Conservation (phyloP, 768 basidiomycete genomes). For the Pisolithus albus region DNA sequence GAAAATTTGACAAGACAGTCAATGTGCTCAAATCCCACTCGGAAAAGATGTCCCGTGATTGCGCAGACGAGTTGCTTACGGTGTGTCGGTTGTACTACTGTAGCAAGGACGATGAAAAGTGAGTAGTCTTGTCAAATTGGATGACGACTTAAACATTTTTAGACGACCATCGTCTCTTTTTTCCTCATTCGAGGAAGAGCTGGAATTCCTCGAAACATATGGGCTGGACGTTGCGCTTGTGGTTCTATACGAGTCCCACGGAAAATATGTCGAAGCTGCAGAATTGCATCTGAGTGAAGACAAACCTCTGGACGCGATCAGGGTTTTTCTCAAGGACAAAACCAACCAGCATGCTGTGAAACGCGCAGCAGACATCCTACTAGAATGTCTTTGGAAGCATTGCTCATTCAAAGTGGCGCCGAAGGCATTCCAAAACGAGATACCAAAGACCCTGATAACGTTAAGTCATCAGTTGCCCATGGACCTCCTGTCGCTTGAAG, state of each 20-base stretch:
- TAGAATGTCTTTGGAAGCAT: conserved; percentile 40
- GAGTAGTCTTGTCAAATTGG: too few species aligned
- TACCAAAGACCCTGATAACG: conserved; percentile 4
- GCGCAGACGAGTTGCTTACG: conserved; percentile 32
- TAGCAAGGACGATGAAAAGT: conserved; percentile 9
- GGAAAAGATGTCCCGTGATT: conserved; percentile 22
- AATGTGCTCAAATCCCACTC: conserved; percentile 34
- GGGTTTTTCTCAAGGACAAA: conserved; percentile 34
- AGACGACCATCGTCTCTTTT: conserved; percentile 50
- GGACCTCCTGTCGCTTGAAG: conserved; percentile 3
- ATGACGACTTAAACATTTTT: conserved; percentile 1
- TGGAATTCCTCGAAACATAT: conserved; percentile 52
- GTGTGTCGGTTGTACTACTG: conserved; percentile 44
- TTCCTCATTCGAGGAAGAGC: conserved; percentile 39
- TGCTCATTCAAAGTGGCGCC: conserved; percentile 33
- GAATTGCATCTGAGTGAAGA: conserved; percentile 45
- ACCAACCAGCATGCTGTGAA: conserved; percentile 20
- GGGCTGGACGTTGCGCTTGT: conserved; percentile 46
- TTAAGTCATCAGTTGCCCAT: conserved; percentile 13
- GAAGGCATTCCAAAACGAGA: conserved; percentile 1
- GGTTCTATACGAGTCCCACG: conserved; percentile 35
- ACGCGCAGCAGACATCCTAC: conserved; percentile 33
- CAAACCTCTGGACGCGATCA: conserved; percentile 40
- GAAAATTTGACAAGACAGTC: conserved; percentile 48
- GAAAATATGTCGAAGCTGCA: conserved; percentile 43